Conservation (phyloP, 176 grass and related monocot genomes). For the Carex myosuroides region DNA sequence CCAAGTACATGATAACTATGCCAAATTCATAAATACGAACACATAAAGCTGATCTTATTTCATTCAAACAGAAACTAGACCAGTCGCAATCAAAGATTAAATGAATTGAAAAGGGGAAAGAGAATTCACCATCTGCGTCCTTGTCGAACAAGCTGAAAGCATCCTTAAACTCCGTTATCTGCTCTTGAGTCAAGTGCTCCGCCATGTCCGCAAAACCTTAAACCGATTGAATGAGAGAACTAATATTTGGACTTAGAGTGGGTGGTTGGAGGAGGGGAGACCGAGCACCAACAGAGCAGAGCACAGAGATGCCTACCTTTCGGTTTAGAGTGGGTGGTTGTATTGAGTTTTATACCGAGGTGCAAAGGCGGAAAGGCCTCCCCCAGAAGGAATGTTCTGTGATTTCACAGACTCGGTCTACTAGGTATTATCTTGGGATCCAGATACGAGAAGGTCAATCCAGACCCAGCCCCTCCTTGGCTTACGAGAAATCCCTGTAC, state of each 20-base stretch:
- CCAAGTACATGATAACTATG: neutral
- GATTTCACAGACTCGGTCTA: neutral
- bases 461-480: neutral
- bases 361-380: neutral
- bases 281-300: neutral
- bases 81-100: neutral
- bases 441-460: neutral
- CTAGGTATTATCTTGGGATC: neutral
- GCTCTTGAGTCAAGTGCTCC: slow-evolving; percentile 66
- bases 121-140: slow-evolving; percentile 67
- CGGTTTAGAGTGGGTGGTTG: neutral
- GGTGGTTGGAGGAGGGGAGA: neutral
- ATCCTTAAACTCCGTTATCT: slow-evolving; percentile 95
- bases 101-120: neutral
- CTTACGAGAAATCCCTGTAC: neutral
- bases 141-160: slow-evolving; percentile 98
- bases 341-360: neutral
- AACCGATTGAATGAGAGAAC: neutral
- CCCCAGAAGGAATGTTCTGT: neutral
- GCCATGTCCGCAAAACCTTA: slow-evolving; percentile 38
- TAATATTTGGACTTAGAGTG: neutral
- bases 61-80: neutral
- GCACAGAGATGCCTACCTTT: neutral
- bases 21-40: neutral
- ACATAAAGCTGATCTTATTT: neutral